Percentiles rank a stretch among this genome's conserved stretches.
Evolutionary conservation across 2,329 filamentous ascomycete species (phyloP).

Genomic region (Scedosporium minutisporum): DNA sequence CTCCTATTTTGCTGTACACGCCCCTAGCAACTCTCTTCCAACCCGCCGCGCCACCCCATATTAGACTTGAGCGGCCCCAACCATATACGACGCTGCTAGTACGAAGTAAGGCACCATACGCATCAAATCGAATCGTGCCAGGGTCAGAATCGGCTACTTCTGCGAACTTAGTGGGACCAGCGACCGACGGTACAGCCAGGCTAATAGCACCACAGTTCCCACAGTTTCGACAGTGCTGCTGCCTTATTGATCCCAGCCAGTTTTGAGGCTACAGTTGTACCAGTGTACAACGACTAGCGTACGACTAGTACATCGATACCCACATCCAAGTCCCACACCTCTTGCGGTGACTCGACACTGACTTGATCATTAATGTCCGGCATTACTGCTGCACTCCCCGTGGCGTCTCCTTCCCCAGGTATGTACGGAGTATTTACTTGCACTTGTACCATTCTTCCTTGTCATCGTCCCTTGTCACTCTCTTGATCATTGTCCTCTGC

Average conservation of each 20-base stretch:
- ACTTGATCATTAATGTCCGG: not conserved
- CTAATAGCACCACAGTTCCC: no score
- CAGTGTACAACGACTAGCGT: no score
- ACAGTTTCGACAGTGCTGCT: no score
- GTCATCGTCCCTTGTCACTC: not conserved
- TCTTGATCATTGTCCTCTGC: not conserved
- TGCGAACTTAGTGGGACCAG: not conserved
- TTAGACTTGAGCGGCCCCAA: no score
- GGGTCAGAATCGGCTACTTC: not conserved
- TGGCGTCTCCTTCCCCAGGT: not conserved
- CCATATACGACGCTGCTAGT: no score
- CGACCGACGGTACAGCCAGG: not conserved
- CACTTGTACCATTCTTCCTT: not conserved
- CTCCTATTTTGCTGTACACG: no score
- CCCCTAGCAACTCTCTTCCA: no score
- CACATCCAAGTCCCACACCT: not conserved
- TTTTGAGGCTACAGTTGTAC: no score
- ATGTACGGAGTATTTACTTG: not conserved
- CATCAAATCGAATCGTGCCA: no score
- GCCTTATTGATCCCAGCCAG: no score
- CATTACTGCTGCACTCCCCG: not conserved
- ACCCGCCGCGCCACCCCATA: no score
- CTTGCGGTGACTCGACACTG: not conserved
- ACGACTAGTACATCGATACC: not conserved
- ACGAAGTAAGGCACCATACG: no score